These are phyloP conservation scores for Microdochium trichocladiopsis DNA, from an alignment of 2,329 filamentous ascomycete genomes.

Conservation along the genomic window DNA sequence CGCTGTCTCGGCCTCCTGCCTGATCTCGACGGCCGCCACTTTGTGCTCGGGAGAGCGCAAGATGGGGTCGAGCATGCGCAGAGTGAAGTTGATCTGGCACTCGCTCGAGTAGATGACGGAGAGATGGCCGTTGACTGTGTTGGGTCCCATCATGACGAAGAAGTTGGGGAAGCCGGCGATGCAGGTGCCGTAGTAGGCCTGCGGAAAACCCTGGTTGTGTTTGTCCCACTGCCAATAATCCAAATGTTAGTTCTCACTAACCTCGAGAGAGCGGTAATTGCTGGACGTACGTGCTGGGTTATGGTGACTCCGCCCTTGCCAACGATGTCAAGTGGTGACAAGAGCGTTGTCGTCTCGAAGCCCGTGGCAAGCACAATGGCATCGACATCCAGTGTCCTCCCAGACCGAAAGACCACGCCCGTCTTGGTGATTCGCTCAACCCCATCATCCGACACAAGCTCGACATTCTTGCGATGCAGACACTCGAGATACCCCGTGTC, in stretches of 20 bases:
- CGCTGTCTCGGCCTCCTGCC: neutral
- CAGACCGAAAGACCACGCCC: constrained; percentile 22
- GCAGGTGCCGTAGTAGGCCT: constrained; percentile 42
- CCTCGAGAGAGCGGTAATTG: constrained; percentile 5
- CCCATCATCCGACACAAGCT: constrained; percentile 27
- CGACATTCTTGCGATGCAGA: constrained; percentile 30
- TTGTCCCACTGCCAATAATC: constrained; percentile 24
- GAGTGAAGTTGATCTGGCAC: neutral
- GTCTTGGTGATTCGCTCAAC: constrained; percentile 25
- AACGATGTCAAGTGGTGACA: constrained; percentile 37
- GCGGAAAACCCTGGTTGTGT: constrained; percentile 22
- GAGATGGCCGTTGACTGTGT: constrained; percentile 54
- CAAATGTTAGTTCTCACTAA: neutral
- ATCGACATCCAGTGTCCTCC: constrained; percentile 29
- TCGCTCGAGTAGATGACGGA: constrained; percentile 7
- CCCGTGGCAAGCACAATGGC: constrained; percentile 40
- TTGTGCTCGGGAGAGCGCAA: neutral
- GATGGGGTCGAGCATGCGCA: neutral
- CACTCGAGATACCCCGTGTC: constrained; percentile 39
- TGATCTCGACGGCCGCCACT: neutral
- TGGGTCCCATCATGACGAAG: constrained; percentile 43
- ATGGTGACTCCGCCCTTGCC: constrained; percentile 31
- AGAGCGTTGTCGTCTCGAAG: constrained; percentile 37
- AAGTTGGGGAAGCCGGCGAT: constrained; percentile 38
- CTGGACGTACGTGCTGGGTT: constrained; percentile 19